Evolutionary conservation across 2,329 filamentous ascomycete genomes (phyloP).

Genomic region (Cercospora sp.): DNA sequence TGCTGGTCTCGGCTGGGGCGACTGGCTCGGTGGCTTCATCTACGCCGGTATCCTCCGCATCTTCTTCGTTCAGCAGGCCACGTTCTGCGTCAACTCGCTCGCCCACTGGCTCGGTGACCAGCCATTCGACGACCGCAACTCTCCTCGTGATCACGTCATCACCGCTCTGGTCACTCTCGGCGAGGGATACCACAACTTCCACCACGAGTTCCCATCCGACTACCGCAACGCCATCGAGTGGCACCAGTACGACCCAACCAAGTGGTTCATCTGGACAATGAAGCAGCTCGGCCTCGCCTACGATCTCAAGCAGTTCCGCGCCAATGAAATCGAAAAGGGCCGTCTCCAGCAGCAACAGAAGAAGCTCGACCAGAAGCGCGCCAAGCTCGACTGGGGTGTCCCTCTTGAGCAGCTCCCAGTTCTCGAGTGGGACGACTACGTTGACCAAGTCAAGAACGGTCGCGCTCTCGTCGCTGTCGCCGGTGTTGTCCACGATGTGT

Average conservation of each 20-base stretch:
- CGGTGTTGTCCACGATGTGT: slow-evolving; percentile 82
- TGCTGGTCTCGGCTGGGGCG: slow-evolving; percentile 75
- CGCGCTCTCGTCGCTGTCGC: slow-evolving; percentile 75
- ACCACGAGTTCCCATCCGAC: slow-evolving; percentile 90
- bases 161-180: slow-evolving; percentile 83
- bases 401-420: slow-evolving; percentile 84
- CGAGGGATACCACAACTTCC: slow-evolving; percentile 93
- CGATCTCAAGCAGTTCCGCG: slow-evolving; percentile 85
- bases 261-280: slow-evolving; percentile 83
- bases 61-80: slow-evolving; percentile 88
- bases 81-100: slow-evolving; percentile 89
- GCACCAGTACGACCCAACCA: slow-evolving; percentile 90
- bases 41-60: slow-evolving; percentile 83
- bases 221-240: slow-evolving; percentile 90
- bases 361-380: slow-evolving; percentile 86
- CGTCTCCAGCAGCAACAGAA: slow-evolving; percentile 86
- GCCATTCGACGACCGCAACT: slow-evolving; percentile 91
- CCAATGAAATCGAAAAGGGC: slow-evolving; percentile 91
- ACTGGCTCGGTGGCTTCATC: slow-evolving; percentile 78
- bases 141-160: slow-evolving; percentile 82
- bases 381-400: slow-evolving; percentile 80
- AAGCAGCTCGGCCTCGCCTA: slow-evolving; percentile 82
- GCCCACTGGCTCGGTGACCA: slow-evolving; percentile 91
- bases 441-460: slow-evolving; percentile 73
- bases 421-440: slow-evolving; percentile 83